These are phyloP conservation scores for Ustilago xerochloae DNA, from an alignment of 1,284 basidiomycete species.

Conservation along the genomic window DNA sequence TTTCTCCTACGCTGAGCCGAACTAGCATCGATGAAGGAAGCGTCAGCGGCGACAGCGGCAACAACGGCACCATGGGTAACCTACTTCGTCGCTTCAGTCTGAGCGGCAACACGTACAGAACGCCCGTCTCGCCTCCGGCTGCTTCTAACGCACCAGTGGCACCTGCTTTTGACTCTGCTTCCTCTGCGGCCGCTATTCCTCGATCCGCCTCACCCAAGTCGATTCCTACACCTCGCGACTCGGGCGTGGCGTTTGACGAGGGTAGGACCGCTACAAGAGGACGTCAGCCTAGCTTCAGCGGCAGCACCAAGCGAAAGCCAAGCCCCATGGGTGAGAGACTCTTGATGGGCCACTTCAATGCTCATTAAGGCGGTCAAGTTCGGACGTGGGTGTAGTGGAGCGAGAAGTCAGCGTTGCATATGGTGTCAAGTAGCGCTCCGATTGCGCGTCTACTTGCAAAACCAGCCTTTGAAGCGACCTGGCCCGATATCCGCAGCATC, in stretches of 20 bases:
- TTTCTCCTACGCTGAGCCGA: constrained; percentile 35
- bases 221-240: constrained; percentile 27
- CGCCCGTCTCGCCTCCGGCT: constrained; percentile 1
- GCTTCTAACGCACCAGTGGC: constrained; percentile 15
- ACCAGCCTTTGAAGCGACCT: no score
- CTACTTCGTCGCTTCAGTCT: constrained; percentile 55
- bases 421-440: neutral
- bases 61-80: constrained; percentile 43
- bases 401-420: neutral
- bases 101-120: constrained; percentile 42
- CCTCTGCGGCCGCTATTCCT: constrained; percentile 24
- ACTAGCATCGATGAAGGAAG: constrained; percentile 42
- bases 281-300: constrained; percentile 44
- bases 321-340: constrained; percentile 64
- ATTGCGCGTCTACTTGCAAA: neutral
- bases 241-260: constrained; percentile 31
- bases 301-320: constrained; percentile 52
- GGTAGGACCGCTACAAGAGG: constrained; percentile 26
- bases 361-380: constrained; percentile 26
- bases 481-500: no score
- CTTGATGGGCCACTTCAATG: constrained; percentile 62
- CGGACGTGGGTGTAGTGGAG: neutral
- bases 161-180: constrained; percentile 19
- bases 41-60: constrained; percentile 9
- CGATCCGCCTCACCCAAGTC: constrained; percentile 38